These are phyloP conservation scores for Parastagonospora nodorum DNA, from an alignment of 2,329 filamentous ascomycete genomes.

Conservation along the genomic window DNA sequence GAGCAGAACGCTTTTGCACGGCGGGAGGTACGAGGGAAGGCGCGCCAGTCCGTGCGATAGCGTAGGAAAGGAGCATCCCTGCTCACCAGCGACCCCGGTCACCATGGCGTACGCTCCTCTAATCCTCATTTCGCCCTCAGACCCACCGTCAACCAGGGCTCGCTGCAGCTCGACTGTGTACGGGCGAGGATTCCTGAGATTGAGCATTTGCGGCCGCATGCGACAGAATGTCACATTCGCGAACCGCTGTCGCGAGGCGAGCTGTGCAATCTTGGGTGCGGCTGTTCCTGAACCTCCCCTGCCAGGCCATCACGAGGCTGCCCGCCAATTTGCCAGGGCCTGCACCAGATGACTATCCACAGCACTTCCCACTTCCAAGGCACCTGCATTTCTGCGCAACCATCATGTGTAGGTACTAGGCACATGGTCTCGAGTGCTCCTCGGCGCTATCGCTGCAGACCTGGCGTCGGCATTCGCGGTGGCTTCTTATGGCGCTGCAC, in stretches of 20 bases:
- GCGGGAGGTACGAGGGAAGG: too few relatives aligned
- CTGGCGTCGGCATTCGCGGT: background rate
- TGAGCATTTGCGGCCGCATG: too few relatives aligned
- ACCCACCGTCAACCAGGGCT: too few relatives aligned
- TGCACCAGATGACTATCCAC: background rate
- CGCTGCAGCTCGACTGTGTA: too few relatives aligned
- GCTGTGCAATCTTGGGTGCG: slow-evolving; percentile 1
- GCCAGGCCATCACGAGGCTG: slow-evolving; percentile 7
- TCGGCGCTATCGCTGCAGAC: background rate
- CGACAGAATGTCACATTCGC: too few relatives aligned
- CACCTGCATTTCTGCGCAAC: background rate
- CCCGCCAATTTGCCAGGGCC: slow-evolving; percentile 6
- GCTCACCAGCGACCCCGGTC: too few relatives aligned
- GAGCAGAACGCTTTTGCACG: too few relatives aligned
- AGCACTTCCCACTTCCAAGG: slow-evolving; percentile 1
- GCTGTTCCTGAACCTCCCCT: slow-evolving; percentile 6
- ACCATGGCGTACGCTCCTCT: too few relatives aligned
- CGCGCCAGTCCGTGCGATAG: too few relatives aligned
- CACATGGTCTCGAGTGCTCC: background rate
- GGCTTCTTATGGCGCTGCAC: slow-evolving; percentile 1
- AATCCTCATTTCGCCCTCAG: too few relatives aligned
- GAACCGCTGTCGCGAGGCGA: background rate
- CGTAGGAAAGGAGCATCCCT: background rate
- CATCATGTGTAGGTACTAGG: background rate
- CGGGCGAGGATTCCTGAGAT: too few relatives aligned